phyloP scores from a whole-genome alignment of 768 basidiomycete species.

The Phanerochaete carnosa region DNA sequence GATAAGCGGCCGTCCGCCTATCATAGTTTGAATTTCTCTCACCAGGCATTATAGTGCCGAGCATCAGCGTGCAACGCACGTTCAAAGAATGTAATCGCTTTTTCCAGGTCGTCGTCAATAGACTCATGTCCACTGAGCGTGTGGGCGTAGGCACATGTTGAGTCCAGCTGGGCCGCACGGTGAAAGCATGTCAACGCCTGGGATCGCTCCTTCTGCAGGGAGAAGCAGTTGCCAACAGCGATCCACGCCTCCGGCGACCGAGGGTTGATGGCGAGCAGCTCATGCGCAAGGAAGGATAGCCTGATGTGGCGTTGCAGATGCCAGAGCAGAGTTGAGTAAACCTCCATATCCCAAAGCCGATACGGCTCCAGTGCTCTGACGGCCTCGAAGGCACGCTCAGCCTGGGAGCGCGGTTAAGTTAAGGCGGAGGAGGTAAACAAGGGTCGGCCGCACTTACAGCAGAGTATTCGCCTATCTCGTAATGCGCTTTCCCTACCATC shows the following conservation, averaged over 20 bases:
- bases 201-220: slow-evolving; percentile 88
- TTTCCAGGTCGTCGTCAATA: slow-evolving; percentile 92
- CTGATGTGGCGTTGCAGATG: slow-evolving; percentile 82
- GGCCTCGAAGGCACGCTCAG: slow-evolving; percentile 84
- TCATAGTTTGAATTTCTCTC: slow-evolving; percentile 29
- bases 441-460: slow-evolving; percentile 53
- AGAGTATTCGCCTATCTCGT: slow-evolving; percentile 86
- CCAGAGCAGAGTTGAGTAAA: slow-evolving; percentile 95
- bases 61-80: slow-evolving; percentile 87
- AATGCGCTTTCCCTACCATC: slow-evolving; percentile 84
- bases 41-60: slow-evolving; percentile 99
- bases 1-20: slow-evolving; percentile 10
- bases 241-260: slow-evolving; percentile 91
- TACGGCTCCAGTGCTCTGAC: slow-evolving; percentile 87
- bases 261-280: slow-evolving; percentile 82
- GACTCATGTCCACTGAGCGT: slow-evolving; percentile 97
- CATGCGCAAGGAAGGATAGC: slow-evolving; percentile 91
- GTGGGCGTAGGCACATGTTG: slow-evolving; percentile 91
- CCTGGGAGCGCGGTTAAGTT: slow-evolving; percentile 41
- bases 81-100: slow-evolving; percentile 89
- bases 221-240: slow-evolving; percentile 93
- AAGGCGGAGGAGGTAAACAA: background rate
- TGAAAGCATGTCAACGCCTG: slow-evolving; percentile 94
- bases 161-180: slow-evolving; percentile 86
- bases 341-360: slow-evolving; percentile 89